These are phyloP conservation scores for Quercus agrifolia DNA, from an alignment of 306 rosid genomes.

Conservation along the genomic window DNA sequence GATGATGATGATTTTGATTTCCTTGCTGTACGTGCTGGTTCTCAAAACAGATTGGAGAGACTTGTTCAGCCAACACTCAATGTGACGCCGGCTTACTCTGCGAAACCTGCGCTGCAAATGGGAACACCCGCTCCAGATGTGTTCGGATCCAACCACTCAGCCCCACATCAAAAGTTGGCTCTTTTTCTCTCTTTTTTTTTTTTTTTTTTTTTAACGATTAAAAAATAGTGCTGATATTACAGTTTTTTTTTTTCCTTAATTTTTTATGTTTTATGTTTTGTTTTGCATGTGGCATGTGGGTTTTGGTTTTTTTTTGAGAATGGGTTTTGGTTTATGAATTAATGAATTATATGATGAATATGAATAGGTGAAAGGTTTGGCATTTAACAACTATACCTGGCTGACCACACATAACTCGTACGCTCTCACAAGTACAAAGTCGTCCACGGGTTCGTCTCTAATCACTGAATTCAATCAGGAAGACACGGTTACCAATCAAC, in stretches of 20 bases:
- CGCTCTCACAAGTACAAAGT: slow-evolving; percentile 59
- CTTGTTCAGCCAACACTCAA: slow-evolving; percentile 50
- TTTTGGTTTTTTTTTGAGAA: no score
- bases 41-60: slow-evolving; percentile 80
- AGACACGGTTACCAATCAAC: slow-evolving; percentile 67
- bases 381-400: slow-evolving; percentile 89
- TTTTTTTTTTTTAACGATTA: no score
- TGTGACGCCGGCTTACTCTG: slow-evolving; percentile 77
- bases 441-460: slow-evolving; percentile 56
- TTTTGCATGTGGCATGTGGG: neutral
- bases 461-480: slow-evolving; percentile 78
- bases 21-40: neutral
- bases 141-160: slow-evolving; percentile 53
- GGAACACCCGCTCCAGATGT: slow-evolving; percentile 90
- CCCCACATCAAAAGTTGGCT: slow-evolving; percentile 58
- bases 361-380: slow-evolving; percentile 60
- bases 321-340: neutral
- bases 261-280: neutral
- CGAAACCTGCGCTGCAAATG: slow-evolving; percentile 70
- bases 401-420: slow-evolving; percentile 90
- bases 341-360: no score
- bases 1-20: no score
- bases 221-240: neutral
- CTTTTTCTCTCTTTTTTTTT: neutral
- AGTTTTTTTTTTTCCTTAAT: no score